Evolutionary conservation across 306 rosid species (phyloP).

Genomic region (Trifolium fragiferum): DNA sequence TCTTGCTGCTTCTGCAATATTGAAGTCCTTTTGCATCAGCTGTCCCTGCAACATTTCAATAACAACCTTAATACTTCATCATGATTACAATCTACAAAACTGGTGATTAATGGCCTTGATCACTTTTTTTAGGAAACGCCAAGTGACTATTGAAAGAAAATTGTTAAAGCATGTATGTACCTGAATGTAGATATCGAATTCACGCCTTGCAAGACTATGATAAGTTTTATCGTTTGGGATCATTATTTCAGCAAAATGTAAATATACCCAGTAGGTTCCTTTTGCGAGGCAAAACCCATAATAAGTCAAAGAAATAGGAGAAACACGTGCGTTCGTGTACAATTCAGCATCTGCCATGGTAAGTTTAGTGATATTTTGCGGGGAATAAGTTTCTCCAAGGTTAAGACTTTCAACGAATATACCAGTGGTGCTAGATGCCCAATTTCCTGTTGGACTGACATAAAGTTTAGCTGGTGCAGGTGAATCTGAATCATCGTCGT

Average conservation of each 20-base stretch:
- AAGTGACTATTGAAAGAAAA: background rate
- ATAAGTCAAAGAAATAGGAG: constrained; percentile 68
- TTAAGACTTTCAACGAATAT: constrained; percentile 25
- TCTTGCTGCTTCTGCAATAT: constrained; percentile 54
- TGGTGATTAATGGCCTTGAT: background rate
- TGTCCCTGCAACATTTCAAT: constrained; percentile 45
- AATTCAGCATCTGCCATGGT: constrained; percentile 39
- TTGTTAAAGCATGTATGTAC: constrained; percentile 31
- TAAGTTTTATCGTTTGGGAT: constrained; percentile 32
- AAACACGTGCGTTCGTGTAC: constrained; percentile 64
- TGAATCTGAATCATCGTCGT: background rate
- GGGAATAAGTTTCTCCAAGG: background rate
- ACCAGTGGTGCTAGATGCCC: constrained; percentile 68
- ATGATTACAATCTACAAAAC: background rate
- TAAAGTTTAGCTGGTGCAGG: background rate
- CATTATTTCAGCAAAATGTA: constrained; percentile 63
- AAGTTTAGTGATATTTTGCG: background rate
- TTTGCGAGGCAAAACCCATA: constrained; percentile 57
- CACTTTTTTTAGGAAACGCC: background rate
- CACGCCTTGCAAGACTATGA: constrained; percentile 54
- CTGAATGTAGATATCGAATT: constrained; percentile 60
- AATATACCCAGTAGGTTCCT: constrained; percentile 51
- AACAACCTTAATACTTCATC: background rate
- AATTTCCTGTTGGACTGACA: constrained; percentile 24
- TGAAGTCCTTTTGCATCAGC: constrained; percentile 48